Base-by-base conservation (phyloP, 225 moss, liverwort and hornwort species). In the Polytrichum formosum region DNA sequence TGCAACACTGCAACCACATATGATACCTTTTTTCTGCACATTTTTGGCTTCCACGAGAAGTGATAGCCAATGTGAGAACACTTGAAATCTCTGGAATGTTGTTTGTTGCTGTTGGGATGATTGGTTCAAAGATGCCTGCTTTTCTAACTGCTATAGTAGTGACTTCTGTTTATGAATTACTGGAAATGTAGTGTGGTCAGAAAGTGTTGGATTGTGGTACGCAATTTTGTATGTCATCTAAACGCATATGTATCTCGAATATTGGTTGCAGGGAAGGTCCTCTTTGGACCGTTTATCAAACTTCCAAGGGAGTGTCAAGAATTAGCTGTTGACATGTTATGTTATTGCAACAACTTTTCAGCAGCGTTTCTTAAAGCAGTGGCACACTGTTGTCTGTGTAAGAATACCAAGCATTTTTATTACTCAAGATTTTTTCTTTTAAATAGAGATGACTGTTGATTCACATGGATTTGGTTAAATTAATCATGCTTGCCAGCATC, bases 21-120 rank as follows among this genome's bases (percentile, higher is more conserved):
- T 97, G 88, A 85, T 92, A 70, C 97, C 97, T 61, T 97, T 97
- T 74, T 97, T 94, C 79, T 92, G 93, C 88, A 80, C 85, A 56
- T 91, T 87, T 75, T 28, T 94, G 73, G 71, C 74, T 58, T 82
- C 80, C 13, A 91, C 79, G 10, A 86, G 77, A 68, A 87, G 63
- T 55, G 79, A 82, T 29, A 72, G 81, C 65, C 73, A 77, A 74
- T 71, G 76, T 74, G 25, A 23, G 65, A 67, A n/a, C 30, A 31
- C 35, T 58, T 58, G 26, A 26, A 27, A 13, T 30, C 68, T 16
- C 10, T n/a, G 55, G 46, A 13, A 53, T 54, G 6, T 63, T 20
- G 30, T 70, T 5, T 67, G 21, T 6, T 22, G 9, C 21, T 58
- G 21, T 23, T 58, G 20, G 58, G 20, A 58, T 23, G 8, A 22